Evolutionary conservation across 768 basidiomycete genomes (phyloP).

Genomic region (Lepiota venenata): DNA sequence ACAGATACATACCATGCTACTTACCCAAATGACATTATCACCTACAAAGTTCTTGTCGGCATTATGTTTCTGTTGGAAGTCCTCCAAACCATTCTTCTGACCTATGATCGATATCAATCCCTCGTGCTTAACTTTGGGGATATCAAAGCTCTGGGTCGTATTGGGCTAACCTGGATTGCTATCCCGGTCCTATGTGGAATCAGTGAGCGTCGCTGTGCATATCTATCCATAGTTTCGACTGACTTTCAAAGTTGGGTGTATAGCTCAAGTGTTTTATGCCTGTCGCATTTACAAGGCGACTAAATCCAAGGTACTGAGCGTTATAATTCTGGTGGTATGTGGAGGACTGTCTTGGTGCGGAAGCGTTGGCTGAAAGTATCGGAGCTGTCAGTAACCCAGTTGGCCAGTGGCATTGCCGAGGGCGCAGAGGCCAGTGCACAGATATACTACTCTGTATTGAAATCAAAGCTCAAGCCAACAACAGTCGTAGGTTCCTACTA

Average conservation of each 20-base stretch:
- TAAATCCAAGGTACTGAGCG: neutral
- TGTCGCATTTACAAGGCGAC: neutral
- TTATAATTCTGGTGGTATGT: neutral
- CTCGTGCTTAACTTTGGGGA: neutral
- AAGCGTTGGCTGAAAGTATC: neutral
- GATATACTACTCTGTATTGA: neutral
- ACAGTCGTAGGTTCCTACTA: neutral
- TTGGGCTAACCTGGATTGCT: neutral
- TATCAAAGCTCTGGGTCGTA: neutral
- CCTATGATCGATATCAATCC: neutral
- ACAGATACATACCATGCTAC: conserved; percentile 27
- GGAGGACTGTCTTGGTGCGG: neutral
- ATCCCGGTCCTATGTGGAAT: neutral
- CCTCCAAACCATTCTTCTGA: conserved; percentile 23
- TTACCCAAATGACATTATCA: conserved; percentile 24
- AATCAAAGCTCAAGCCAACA: neutral
- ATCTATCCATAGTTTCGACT: neutral
- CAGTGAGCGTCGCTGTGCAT: neutral
- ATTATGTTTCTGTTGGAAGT: conserved; percentile 22
- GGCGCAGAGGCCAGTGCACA: neutral
- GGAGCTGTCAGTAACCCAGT: neutral
- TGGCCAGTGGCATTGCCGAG: neutral
- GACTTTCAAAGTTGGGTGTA: neutral
- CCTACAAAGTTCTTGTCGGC: conserved; percentile 25
- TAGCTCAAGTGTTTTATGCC: conserved; percentile 3